Percentiles rank a stretch among this genome's conserved stretches.
Evolutionary conservation across 1,284 basidiomycete species (phyloP).

Genomic region (Rhodotorula sp.): DNA sequence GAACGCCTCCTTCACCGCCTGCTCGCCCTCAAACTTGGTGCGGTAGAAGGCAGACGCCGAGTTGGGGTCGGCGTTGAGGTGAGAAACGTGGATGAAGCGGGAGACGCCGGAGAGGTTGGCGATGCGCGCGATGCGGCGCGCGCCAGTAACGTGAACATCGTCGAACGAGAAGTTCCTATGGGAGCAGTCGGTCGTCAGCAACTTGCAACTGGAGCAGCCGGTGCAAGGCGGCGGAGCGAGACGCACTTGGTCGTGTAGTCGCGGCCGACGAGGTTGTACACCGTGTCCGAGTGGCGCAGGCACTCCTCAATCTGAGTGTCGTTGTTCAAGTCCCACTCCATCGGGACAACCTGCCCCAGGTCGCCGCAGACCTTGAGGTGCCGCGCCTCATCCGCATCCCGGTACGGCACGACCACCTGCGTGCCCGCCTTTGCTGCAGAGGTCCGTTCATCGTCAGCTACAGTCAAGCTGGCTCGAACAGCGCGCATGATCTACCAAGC

Average conservation of each 20-base stretch:
- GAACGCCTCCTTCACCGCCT: slow-evolving; percentile 80
- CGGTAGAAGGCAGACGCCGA: slow-evolving; percentile 84
- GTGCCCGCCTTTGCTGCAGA: slow-evolving; percentile 79
- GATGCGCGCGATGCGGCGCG: slow-evolving; percentile 68
- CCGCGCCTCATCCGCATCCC: slow-evolving; percentile 92
- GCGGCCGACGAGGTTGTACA: slow-evolving; percentile 89
- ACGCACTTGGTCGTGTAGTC: slow-evolving; percentile 87
- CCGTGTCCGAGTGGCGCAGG: slow-evolving; percentile 91
- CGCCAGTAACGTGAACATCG: slow-evolving; percentile 75
- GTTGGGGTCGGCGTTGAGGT: slow-evolving; percentile 81
- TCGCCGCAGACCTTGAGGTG: slow-evolving; percentile 92
- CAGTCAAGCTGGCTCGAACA: slow-evolving; percentile 1
- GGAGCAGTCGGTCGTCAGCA: not conserved
- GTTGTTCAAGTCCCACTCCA: slow-evolving; percentile 93
- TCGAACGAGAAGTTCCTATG: slow-evolving; percentile 77
- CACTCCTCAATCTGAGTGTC: slow-evolving; percentile 91
- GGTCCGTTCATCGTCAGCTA: not conserved
- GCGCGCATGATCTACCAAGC: slow-evolving; percentile 63
- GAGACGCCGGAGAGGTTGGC: slow-evolving; percentile 75
- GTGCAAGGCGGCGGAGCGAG: slow-evolving; percentile 22
- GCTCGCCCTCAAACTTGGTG: slow-evolving; percentile 88
- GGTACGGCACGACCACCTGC: slow-evolving; percentile 92
- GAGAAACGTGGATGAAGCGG: slow-evolving; percentile 91
- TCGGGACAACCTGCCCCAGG: slow-evolving; percentile 91
- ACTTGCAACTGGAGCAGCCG: not conserved